Evolutionary conservation across 176 grass and related monocot species (phyloP), one percentile per base, ranked within the genome.

Genomic region (Zea mays): DNA sequence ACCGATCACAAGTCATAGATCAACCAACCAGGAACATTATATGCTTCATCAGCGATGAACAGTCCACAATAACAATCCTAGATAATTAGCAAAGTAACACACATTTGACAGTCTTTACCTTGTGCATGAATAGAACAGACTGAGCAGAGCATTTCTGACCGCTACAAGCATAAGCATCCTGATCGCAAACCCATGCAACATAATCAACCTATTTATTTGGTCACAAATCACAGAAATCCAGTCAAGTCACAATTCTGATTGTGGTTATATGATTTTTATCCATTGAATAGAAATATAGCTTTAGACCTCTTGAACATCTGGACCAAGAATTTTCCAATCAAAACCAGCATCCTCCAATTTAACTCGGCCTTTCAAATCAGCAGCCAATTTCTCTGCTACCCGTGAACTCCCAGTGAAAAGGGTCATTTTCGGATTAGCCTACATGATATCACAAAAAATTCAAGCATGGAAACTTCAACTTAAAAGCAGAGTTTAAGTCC

Each of bases 241-340:
- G 49, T 83, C 11, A 79, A 67, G 12, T 69, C 73, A 59, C 1
- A 40, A 67, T 20, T 56, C 13, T 35, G 10, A 13, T 6, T 80
- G 60, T 17, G 5, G 59, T 74, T 10, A 75, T 45, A 72, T n/a
- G 33, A 40, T 16, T 37, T 10, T 10, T 20, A 40, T 54, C 17
- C 8, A 47, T 19, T 55, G 20, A 77, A 65, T 27, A 81, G 3
- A 85, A 73, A 33, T 15, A 50, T 16, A 33, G 21, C n/a, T 60
- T 60, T 8, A 69, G 40, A 93, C 96, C 96, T 92, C 87, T 85
- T 98, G 87, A 87, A 98, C 96, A 90, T 98, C 96, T 67, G 92
- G 96, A 79, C 96, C 96, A 71, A 98, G 83, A 74, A 98, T 95
- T 83, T 98, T 98, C 96, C 92, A 98, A 81, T 95, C 96, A 98